phyloP scores from a whole-genome alignment of 164 flowering plant species.

The Kalanchoe fedtschenkoi region DNA sequence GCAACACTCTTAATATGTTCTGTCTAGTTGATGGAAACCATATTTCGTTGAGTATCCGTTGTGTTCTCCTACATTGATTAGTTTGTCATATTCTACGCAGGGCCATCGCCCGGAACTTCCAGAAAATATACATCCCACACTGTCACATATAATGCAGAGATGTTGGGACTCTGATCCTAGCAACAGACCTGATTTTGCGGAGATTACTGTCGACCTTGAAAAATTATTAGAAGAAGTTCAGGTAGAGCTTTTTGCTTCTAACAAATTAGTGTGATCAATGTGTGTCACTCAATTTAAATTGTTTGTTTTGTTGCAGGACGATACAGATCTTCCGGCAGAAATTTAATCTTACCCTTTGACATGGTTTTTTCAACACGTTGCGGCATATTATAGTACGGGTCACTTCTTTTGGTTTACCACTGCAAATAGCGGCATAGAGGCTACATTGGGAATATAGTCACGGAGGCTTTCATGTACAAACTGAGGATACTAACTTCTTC shows the following conservation, averaged over 20 bases:
- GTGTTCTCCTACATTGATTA: neutral
- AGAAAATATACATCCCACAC: constrained; percentile 46
- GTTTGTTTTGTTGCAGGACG: too few species aligned
- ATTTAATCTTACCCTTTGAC: too few species aligned
- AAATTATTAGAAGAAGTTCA: constrained; percentile 32
- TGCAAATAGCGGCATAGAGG: too few species aligned
- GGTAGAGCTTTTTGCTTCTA: constrained; percentile 23
- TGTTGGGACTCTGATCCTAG: constrained; percentile 73
- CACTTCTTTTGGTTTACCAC: too few species aligned
- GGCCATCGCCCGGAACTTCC: constrained; percentile 84
- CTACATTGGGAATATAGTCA: too few species aligned
- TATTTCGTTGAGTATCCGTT: neutral
- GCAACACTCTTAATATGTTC: too few species aligned
- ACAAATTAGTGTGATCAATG: neutral
- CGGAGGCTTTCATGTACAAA: too few species aligned
- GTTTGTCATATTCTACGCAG: constrained; percentile 18
- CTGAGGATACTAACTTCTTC: too few species aligned
- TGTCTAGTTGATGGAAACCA: neutral
- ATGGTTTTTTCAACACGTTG: too few species aligned
- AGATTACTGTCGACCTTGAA: constrained; percentile 51
- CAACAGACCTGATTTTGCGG: constrained; percentile 63
- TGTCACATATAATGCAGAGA: constrained; percentile 66
- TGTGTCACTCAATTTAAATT: neutral
- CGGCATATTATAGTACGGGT: too few species aligned
- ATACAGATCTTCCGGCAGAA: too few species aligned